Conservation (phyloP, 2,329 filamentous ascomycete genomes). For the Fusarium concolor region DNA sequence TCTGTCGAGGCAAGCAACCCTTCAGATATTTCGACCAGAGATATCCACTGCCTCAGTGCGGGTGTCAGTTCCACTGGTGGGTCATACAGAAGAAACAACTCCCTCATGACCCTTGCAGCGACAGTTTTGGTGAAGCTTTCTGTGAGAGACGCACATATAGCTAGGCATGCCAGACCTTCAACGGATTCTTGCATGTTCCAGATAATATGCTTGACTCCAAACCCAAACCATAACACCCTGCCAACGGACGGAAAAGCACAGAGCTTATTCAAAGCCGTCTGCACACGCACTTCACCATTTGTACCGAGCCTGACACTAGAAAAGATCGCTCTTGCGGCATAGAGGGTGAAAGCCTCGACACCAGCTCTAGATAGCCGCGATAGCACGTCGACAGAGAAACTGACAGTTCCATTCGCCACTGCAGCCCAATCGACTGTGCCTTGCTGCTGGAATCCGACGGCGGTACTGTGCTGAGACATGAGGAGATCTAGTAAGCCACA, state of each 20-base stretch:
- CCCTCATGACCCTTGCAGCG: rapidly evolving
- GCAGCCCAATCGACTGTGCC: neutral
- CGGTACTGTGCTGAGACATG: neutral
- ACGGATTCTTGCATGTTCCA: neutral
- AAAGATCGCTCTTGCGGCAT: neutral
- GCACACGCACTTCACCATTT: rapidly evolving
- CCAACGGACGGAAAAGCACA: rapidly evolving
- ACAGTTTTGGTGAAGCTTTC: rapidly evolving
- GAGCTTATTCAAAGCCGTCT: rapidly evolving
- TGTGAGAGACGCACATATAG: neutral
- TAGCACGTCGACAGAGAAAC: rapidly evolving
- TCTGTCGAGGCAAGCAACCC: rapidly evolving
- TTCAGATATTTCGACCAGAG: rapidly evolving
- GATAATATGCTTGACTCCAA: neutral
- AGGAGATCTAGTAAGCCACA: too few species aligned
- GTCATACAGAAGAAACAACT: rapidly evolving
- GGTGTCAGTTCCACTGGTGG: rapidly evolving
- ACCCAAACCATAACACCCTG: rapidly evolving
- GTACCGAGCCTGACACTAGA: rapidly evolving
- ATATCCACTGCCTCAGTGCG: rapidly evolving
- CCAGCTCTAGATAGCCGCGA: rapidly evolving
- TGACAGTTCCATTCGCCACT: rapidly evolving
- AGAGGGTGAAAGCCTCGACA: rapidly evolving
- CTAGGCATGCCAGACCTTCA: neutral
- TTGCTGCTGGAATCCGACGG: rapidly evolving